Percentiles rank a stretch among this genome's conserved stretches.
phyloP scores from a whole-genome alignment of 345 rosid genomes.

The Salix udensis region DNA sequence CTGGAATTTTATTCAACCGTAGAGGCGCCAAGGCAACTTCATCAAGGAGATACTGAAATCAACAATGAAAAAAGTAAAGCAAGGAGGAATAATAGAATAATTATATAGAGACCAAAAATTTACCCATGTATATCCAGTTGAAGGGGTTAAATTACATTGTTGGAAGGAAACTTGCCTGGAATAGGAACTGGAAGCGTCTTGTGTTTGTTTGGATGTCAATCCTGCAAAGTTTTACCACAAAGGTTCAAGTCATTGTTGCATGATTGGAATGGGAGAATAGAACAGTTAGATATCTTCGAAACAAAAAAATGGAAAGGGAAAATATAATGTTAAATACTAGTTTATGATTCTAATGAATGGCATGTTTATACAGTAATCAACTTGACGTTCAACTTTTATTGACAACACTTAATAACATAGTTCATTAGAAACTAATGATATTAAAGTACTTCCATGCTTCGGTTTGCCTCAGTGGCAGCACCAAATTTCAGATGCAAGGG shows the following conservation, averaged over 20 bases:
- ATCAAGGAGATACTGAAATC: constrained; percentile 77
- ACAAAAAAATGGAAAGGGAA: background rate
- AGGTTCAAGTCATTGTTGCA: background rate
- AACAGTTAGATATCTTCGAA: background rate
- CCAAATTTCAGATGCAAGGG: background rate
- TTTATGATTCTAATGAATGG: background rate
- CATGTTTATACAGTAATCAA: background rate
- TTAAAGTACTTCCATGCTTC: background rate
- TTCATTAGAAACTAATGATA: background rate
- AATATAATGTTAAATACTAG: background rate
- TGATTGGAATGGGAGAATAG: background rate
- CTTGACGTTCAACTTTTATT: background rate
- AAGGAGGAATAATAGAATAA: background rate
- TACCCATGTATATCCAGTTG: background rate
- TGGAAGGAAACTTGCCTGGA: constrained; percentile 45
- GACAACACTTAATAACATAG: background rate
- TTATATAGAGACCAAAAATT: background rate
- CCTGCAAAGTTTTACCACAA: constrained; percentile 42
- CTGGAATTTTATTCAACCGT: constrained; percentile 67
- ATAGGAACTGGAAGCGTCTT: constrained; percentile 75
- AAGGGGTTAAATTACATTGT: background rate
- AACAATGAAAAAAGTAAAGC: constrained; percentile 4
- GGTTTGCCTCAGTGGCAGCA: background rate
- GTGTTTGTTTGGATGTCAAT: constrained; percentile 89
- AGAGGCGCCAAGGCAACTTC: constrained; percentile 70